Percentiles rank a stretch among this genome's conserved stretches.
Conservation (phyloP, 345 rosid species). For the Eucalyptus camaldulensis region DNA sequence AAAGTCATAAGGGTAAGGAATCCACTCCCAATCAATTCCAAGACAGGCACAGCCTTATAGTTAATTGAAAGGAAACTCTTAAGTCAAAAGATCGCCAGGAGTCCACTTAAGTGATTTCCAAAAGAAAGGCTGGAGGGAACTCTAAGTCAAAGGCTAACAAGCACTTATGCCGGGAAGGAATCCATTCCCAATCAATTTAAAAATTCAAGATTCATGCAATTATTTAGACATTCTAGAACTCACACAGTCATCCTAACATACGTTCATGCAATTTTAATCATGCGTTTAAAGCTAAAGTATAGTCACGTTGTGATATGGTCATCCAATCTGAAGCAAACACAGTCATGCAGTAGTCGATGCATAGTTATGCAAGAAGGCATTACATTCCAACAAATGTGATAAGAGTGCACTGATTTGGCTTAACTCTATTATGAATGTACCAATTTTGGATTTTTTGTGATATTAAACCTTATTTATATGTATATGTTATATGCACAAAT, state of each 20-base stretch:
- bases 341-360: not conserved
- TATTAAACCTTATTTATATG: not conserved
- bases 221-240: not conserved
- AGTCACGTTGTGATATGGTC: not conserved
- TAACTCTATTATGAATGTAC: not conserved
- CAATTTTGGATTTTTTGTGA: not conserved
- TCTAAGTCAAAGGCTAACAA: too few relatives aligned
- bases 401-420: not conserved
- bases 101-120: too few relatives aligned
- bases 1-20: not conserved
- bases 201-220: not conserved
- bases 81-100: too few relatives aligned
- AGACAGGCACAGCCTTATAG: too few relatives aligned
- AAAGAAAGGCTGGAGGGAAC: too few relatives aligned
- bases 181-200: not conserved
- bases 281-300: not conserved
- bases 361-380: not conserved
- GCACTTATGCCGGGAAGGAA: not conserved
- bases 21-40: not conserved
- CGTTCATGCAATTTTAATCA: not conserved
- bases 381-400: not conserved
- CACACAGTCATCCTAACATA: not conserved
- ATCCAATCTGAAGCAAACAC: not conserved
- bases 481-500: not conserved
- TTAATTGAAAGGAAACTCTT: too few relatives aligned